Base-by-base conservation (phyloP, 2,329 filamentous ascomycete species). In the Xylaria multiplex region DNA sequence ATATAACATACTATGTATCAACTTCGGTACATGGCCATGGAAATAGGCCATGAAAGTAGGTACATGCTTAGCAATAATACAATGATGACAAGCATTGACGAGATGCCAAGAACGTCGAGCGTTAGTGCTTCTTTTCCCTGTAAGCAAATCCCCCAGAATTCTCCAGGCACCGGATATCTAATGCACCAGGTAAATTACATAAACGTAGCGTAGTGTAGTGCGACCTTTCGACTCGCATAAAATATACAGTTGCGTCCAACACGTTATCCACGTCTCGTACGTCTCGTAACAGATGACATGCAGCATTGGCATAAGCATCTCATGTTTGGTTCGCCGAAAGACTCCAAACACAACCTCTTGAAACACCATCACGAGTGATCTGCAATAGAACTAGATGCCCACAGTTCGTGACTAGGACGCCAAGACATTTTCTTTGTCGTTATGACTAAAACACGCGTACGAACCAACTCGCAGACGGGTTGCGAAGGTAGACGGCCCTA, bases 371-470 rank as follows among this genome's bases (percentile, higher is more conserved):
- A 56, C 50, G 60, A 57, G 52, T 22, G 64, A 66, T 66, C 60
- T 64, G 55, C 64, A 59, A 46, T 32, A 32, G 50, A 56, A 30
- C 37, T 40, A 37, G 53, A 59, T 30, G 60, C 64, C 64, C 60
- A 52, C 56, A 30, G 65, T 67, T 62, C 62, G 57, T 65, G 57
- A 65, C 46, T 43, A 60, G 1, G n/a, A 3, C 40, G 65, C 65
- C 62, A 62, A 67, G 65, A 50, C 46, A 30, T 58, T 24, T 59
- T 37, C 40, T 40, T 45, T 42, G 56, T 56, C 16, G 19, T 22
- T 35, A 43, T 37, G 57, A 60, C 62, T 61, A 40, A 45, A 46
- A 22, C 32, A 43, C n/a, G 32, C 52, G 19, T 52, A 42, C 30
- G 24, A 46, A n/a, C 27, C 27, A 40, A 46, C 40, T 53, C 13